Base-by-base conservation (phyloP, 2,329 filamentous ascomycete genomes). In the Hymenoscyphus albidus region DNA sequence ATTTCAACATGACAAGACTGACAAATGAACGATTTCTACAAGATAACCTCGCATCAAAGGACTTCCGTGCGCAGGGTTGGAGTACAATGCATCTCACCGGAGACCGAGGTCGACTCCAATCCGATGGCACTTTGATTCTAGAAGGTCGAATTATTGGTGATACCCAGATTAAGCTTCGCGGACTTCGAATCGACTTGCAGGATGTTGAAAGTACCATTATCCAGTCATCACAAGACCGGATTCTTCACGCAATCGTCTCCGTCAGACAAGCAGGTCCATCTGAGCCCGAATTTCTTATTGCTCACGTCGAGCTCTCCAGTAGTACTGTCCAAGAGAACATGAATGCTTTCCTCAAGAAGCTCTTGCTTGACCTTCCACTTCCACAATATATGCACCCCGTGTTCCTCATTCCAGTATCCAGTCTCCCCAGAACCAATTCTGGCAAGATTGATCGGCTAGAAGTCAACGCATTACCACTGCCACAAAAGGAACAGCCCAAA, bases 61-160 rank as follows among this genome's bases (percentile, higher is more conserved):
- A 59, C 6, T 7, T 18, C 32, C 9, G 14, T 5, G 7, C 7
- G 6, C 14, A 7, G 14, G 38, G 58, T 12, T 59, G 48, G 58
- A 32, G 22, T 31, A 18, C 32, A 13, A 3, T 66, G 60, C 77
- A 79, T 65, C 72, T 70, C 13, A 78, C 77, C 5, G 79, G 79
- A 0, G 79, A 82, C 64, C 69, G 65, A 10, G 80, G 77, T 1
- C 70, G 73, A 2, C 67, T 79, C 27, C 51, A 58, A 27, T n/a
- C 61, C 3, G 70, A 74, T 58, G 76, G 76, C 13, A 44, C 66
- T 0, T 63, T 78, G 6, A 60, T 70, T 14, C 68, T 75, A 55
- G 40, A 71, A 6, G 75, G 76, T 5, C 73, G 76, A 7, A 71
- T 75, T n/a, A 68, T 56, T 18, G 74, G 73, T 12, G 76, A 78